Base-by-base conservation (phyloP, 148 eudicot species). In the Polygonum maritimum region DNA sequence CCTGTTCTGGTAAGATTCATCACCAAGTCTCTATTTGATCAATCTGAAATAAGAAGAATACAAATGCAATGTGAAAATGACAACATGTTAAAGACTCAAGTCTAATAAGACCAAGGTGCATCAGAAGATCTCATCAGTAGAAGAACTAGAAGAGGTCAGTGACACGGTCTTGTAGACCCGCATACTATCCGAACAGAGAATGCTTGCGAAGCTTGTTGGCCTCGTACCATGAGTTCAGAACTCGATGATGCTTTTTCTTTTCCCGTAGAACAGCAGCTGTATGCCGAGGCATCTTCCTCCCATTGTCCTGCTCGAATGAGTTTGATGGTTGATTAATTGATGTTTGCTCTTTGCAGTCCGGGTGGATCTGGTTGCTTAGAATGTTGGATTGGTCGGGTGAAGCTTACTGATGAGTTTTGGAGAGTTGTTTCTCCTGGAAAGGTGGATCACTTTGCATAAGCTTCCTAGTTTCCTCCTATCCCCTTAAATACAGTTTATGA, bases 211-310 rank as follows among this genome's bases (percentile, higher is more conserved):
- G 85, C 55, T 87, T 91, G 22, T 83, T 87, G 55, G 90, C 83
- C 78, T 91, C 89, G 45, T 91, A 91, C 98, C 98, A 94, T 0
- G 97, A 87, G 69, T 88, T 94, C 3, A 94, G 84, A 41, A 90
- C 97, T 2, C 80, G 78, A 4, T 81, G 73, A 41, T 85, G 86
- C 82, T 79, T 88, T 88, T 65, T 94, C 98, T 13, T 95, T 91
- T 16, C 98, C 98, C 0, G 98, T 26, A 94, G 74, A 94, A 91
- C 41, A 92, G 84, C 41, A 94, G 39, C 65, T 91, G 95, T 76
- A 91, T 83, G 75, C 91, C 83, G 2, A 88, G 47, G 73, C 67
- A 55, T n/a, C 26, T 26, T 58, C 67, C 67, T 10, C 67, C 35
- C 67, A 7, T 58, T 2, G 21, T 52, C 57, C 57, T 4, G 18